These are phyloP conservation scores for Rhodotorula diobovata DNA, from an alignment of 768 basidiomycete genomes.

Conservation along the genomic window DNA sequence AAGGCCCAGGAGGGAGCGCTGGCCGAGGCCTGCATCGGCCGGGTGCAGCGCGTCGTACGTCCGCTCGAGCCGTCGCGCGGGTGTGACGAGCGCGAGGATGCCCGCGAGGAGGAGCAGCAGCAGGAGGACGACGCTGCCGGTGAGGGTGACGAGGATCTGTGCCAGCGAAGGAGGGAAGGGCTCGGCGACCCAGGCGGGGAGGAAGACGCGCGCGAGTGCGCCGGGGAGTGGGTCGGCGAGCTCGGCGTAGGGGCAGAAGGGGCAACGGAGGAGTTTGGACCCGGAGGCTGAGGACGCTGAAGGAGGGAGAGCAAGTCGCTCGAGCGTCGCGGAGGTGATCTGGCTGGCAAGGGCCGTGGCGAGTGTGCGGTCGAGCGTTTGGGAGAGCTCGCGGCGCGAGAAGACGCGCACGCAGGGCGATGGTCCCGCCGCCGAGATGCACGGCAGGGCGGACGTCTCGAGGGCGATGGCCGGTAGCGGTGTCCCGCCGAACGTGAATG, in stretches of 20 bases:
- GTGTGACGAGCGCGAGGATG: not conserved
- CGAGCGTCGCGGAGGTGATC: not conserved
- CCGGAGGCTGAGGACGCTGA: not conserved
- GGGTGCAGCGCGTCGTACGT: not conserved
- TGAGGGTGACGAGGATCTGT: not conserved
- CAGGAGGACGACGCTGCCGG: not conserved
- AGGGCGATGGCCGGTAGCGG: not conserved
- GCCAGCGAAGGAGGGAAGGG: not conserved
- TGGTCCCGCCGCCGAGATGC: not conserved
- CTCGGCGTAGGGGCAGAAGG: slow-evolving; percentile 12
- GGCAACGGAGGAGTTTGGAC: not conserved
- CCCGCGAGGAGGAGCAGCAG: not conserved
- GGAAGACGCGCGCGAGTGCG: not conserved
- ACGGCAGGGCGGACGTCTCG: not conserved
- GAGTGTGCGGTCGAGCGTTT: not conserved
- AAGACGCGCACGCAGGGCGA: not conserved
- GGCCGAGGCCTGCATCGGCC: not conserved
- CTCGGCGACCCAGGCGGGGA: slow-evolving; percentile 1
- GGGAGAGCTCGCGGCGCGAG: not conserved
- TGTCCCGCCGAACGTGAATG: not conserved
- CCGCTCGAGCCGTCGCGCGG: not conserved
- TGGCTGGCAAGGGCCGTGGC: not conserved
- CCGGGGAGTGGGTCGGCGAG: not conserved
- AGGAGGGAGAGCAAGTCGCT: not conserved
- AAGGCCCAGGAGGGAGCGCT: not conserved